Conservation (phyloP, 305 asterid genomes). For the Fraxinus paxiana region DNA sequence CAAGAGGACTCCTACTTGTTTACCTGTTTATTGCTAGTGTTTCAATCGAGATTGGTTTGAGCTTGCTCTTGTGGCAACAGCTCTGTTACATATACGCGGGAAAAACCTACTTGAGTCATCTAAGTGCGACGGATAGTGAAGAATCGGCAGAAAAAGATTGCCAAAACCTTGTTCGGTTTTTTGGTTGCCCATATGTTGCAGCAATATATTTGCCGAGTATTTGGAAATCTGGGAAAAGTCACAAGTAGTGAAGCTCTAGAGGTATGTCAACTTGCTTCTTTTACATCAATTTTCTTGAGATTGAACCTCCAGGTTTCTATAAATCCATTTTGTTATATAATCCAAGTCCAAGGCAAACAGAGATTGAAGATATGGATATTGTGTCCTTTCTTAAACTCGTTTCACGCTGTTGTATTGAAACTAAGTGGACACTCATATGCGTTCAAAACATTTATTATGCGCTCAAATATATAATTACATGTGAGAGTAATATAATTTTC, state of each 20-base stretch:
- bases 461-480: background rate
- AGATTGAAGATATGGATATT: background rate
- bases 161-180: conserved; percentile 61
- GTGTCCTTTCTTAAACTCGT: background rate
- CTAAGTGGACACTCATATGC: background rate
- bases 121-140: conserved; percentile 48
- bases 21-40: conserved; percentile 71
- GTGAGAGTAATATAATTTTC: background rate
- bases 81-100: conserved; percentile 74
- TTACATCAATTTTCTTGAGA: conserved; percentile 13
- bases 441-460: background rate
- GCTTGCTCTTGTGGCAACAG: conserved; percentile 85
- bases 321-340: background rate
- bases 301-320: conserved; percentile 3
- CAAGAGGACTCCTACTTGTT: conserved; percentile 70
- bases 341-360: background rate
- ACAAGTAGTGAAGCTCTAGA: conserved; percentile 47
- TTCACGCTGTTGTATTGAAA: background rate
- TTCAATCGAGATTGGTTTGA: conserved; percentile 69
- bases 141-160: conserved; percentile 54
- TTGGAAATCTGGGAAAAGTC: conserved; percentile 65
- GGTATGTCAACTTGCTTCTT: conserved; percentile 27
- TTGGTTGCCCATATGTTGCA: conserved; percentile 51
- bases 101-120: conserved; percentile 71
- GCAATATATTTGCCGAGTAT: conserved; percentile 55